These are phyloP conservation scores for Globisporangium cystogenes DNA, from an alignment of 352 stramenopile genomes.

Conservation along the genomic window DNA sequence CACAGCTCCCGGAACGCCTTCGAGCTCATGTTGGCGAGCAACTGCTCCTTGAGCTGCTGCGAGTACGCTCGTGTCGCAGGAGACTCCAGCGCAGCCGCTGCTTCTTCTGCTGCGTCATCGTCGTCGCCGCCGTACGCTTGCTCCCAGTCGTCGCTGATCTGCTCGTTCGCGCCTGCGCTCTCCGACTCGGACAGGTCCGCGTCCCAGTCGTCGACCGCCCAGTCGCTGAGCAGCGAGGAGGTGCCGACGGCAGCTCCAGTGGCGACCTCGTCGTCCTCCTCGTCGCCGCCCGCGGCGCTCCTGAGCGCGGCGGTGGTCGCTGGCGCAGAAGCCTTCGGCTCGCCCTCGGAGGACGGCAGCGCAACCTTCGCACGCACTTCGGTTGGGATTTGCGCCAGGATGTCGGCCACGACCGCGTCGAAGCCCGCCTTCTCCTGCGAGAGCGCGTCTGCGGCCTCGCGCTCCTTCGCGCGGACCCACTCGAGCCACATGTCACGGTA, in stretches of 20 bases:
- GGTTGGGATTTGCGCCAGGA: constrained; percentile 38
- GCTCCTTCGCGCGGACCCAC: constrained; percentile 46
- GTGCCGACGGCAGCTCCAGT: neutral
- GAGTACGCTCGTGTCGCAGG: constrained; percentile 19
- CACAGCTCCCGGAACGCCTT: constrained; percentile 35
- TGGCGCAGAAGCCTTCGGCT: constrained; percentile 9
- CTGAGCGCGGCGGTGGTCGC: neutral
- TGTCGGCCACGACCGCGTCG: constrained; percentile 41
- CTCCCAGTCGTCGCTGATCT: constrained; percentile 3
- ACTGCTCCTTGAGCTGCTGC: constrained; percentile 27
- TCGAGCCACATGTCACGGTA: constrained; percentile 87
- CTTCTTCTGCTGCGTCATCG: neutral
- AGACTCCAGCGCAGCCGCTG: constrained; percentile 20
- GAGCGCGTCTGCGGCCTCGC: constrained; percentile 23
- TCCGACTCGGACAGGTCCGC: constrained; percentile 37
- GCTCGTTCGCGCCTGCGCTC: neutral
- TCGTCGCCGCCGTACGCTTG: constrained; percentile 1
- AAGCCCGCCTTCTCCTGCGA: constrained; percentile 41
- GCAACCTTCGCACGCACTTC: constrained; percentile 40
- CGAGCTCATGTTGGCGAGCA: constrained; percentile 30
- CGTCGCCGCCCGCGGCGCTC: neutral
- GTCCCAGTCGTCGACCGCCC: constrained; percentile 75
- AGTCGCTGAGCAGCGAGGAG: constrained; percentile 28
- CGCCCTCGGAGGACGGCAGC: neutral
- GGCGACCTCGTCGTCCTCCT: neutral